Evolutionary conservation across 2,329 filamentous ascomycete species (phyloP).

Genomic region (Aspergillus spinulosporus): DNA sequence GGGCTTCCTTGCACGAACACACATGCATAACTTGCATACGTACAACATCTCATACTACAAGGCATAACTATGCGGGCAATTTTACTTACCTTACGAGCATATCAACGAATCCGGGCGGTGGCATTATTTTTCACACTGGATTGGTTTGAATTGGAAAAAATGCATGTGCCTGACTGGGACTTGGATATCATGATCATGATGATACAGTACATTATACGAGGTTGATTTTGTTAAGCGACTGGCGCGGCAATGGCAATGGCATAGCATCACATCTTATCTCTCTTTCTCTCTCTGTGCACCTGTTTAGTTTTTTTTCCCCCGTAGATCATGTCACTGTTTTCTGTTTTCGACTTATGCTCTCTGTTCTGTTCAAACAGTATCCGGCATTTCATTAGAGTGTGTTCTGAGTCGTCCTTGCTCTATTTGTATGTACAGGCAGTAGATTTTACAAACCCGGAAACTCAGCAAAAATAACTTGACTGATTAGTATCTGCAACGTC

Average conservation of each 20-base stretch:
- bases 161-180: background rate
- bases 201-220: slow-evolving; percentile 13
- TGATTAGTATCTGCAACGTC: no score
- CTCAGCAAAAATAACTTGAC: no score
- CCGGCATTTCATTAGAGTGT: background rate
- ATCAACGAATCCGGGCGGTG: background rate
- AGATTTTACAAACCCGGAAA: background rate
- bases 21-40: slow-evolving; percentile 5
- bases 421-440: background rate
- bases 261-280: slow-evolving; percentile 1
- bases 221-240: slow-evolving; percentile 11
- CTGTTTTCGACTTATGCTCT: background rate
- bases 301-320: background rate
- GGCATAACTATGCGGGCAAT: background rate
- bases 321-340: background rate
- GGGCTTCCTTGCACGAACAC: background rate
- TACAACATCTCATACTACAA: background rate
- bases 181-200: background rate
- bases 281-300: background rate
- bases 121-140: background rate
- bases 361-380: background rate
- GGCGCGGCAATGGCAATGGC: background rate
- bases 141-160: background rate
- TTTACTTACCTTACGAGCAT: background rate
- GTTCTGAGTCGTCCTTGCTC: background rate